Conservation (phyloP, 768 basidiomycete species). For the Leccinum subtestaceum region DNA sequence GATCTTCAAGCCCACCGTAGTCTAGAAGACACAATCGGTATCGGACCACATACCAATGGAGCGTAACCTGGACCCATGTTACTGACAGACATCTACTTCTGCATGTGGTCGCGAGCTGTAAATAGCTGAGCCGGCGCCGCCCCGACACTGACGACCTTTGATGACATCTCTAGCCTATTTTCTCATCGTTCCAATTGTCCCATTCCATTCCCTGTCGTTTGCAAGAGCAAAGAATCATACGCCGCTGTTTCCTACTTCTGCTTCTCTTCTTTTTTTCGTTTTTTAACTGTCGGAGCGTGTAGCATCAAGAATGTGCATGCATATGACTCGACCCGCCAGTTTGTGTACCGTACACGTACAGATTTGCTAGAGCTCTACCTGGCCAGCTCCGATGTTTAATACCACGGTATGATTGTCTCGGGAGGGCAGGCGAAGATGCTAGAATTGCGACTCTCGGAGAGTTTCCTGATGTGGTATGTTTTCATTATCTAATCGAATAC, state of each 20-base stretch:
- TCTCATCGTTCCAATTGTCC: constrained; percentile 18
- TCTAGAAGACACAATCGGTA: constrained; percentile 54
- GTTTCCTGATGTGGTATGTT: constrained; percentile 10
- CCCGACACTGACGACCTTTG: constrained; percentile 28
- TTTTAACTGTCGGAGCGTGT: constrained; percentile 23
- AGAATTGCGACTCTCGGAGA: not conserved
- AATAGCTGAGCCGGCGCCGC: constrained; percentile 17
- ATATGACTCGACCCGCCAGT: constrained; percentile 18
- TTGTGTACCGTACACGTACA: constrained; percentile 27
- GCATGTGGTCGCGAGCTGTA: constrained; percentile 23
- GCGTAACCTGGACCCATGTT: constrained; percentile 16
- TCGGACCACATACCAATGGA: constrained; percentile 32
- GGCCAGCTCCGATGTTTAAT: constrained; percentile 14
- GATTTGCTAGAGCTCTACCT: constrained; percentile 25
- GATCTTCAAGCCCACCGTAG: constrained; percentile 87
- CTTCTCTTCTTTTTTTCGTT: not conserved
- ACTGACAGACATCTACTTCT: constrained; percentile 17
- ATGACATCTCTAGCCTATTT: constrained; percentile 27
- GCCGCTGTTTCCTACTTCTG: constrained; percentile 12
- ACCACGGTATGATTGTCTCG: not conserved
- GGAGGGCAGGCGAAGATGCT: not conserved
- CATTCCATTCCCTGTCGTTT: constrained; percentile 11
- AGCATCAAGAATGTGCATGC: constrained; percentile 27
- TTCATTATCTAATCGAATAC: constrained; percentile 34
- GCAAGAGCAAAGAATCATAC: constrained; percentile 17